Conservation (phyloP, 805 yeast genomes). For the Lipomyces kockii region DNA sequence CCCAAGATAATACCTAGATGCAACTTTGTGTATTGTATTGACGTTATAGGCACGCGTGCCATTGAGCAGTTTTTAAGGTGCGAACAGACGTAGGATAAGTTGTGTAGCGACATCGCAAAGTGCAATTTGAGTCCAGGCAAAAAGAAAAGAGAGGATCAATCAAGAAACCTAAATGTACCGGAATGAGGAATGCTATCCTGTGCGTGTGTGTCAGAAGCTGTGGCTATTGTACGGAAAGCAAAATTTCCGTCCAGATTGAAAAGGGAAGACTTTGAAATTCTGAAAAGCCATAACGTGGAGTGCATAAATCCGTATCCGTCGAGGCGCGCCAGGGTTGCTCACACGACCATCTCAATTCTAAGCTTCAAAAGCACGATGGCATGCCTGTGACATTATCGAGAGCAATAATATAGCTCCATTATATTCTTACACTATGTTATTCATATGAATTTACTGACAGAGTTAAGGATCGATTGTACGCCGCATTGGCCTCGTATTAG, state of each 20-base stretch:
- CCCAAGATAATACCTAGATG: conserved; percentile 84
- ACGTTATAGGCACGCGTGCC: conserved; percentile 72
- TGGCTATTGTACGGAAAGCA: not conserved
- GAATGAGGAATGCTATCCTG: not conserved
- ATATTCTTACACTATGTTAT: too few relatives aligned
- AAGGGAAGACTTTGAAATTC: not conserved
- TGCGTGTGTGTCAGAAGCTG: not conserved
- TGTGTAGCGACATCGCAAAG: conserved; percentile 27
- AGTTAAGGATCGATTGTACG: not conserved
- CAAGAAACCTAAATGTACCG: not conserved
- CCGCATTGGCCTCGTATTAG: too few relatives aligned
- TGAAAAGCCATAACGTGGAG: too few relatives aligned
- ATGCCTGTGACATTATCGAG: too few relatives aligned
- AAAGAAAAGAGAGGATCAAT: not conserved
- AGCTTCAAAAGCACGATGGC: too few relatives aligned
- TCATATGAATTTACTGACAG: not conserved
- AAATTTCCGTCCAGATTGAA: not conserved
- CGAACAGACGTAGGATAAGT: conserved; percentile 76
- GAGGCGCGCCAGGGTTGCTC: not conserved
- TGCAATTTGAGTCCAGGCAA: not conserved
- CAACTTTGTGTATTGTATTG: conserved; percentile 79
- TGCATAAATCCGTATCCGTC: not conserved
- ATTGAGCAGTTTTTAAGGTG: conserved; percentile 87
- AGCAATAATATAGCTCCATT: not conserved
- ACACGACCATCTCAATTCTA: too few relatives aligned